Evolutionary conservation across 1,139 yeast genomes (phyloP), one percentile per base, ranked within the genome.

Genomic region (Kodamaea arcana): DNA sequence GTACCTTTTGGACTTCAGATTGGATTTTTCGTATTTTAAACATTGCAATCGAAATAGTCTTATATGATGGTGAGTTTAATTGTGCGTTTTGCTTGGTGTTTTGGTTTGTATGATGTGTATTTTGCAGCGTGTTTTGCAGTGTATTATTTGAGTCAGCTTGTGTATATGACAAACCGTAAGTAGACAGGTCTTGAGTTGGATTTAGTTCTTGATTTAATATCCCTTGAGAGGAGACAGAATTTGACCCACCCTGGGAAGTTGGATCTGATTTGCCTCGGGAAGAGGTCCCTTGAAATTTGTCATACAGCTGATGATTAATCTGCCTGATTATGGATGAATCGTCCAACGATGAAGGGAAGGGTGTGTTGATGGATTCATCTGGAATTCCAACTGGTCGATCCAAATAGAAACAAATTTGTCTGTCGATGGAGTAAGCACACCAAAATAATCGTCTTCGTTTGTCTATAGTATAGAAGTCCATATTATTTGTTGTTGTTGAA

Each of bases 371-470:
- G 35, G 77, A 70, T 42, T 79, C 85, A 47, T 83, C 90, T 0
- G 88, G 84, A 1, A 83, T 79, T 0, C 88, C 87, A 44, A 80
- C 78, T 0, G 90, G 90, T 32, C 88, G 61, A 7, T 84, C 85
- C 39, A 82, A 58, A 50, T 82, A 82, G 39, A 82, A 78, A 51
- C 88, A 80, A 9, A 82, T 74, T 49, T 83, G 90, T 24, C 97
- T 61, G 54, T 88, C 97, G 32, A 88, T 60, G 1, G 90, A 74
- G 56, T 87, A 88, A 0, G 92, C 79, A 53, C 95, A 83, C 97
- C 97, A 88, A 48, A 88, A 87, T 25, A 88, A 60, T 29, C 96
- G 62, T 46, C 96, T 69, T 39, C 94, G 65, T 56, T 82, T 62
- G 50, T 88, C 96, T 20, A 75, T 61, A 0, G 75, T 68, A 46